Evolutionary conservation across 2,329 filamentous ascomycete genomes (phyloP).

Genomic region (Gnomoniopsis smithogilvyi): DNA sequence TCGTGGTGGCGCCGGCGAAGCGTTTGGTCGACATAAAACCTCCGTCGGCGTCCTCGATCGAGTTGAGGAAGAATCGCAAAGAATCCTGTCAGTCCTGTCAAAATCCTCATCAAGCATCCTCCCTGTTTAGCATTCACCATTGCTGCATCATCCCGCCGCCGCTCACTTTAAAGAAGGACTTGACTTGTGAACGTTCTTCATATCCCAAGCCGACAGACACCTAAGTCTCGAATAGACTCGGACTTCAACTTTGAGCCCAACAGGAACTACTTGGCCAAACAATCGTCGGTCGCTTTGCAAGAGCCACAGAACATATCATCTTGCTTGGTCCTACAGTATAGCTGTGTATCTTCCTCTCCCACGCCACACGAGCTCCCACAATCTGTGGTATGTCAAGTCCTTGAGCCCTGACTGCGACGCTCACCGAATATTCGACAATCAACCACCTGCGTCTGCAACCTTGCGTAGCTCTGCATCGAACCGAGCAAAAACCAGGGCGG

Average conservation of each 20-base stretch:
- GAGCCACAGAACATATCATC: too few species aligned
- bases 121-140: background rate
- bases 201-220: background rate
- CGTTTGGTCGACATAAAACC: constrained; percentile 15
- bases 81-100: background rate
- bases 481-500: constrained; percentile 1
- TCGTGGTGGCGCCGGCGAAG: background rate
- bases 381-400: background rate
- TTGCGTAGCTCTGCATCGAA: background rate
- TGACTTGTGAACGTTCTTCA: background rate
- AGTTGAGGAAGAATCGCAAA: constrained; percentile 1
- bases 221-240: background rate
- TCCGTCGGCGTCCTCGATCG: constrained; percentile 5
- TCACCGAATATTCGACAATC: background rate
- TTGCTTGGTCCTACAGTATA: too few species aligned
- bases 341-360: too few species aligned
- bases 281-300: too few species aligned
- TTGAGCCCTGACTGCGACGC: background rate
- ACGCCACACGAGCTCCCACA: background rate
- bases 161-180: background rate
- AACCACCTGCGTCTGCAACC: background rate
- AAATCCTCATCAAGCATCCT: constrained; percentile 8
- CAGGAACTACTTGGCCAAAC: too few species aligned
- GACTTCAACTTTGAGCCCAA: too few species aligned
- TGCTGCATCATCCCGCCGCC: background rate